Evolutionary conservation across 768 basidiomycete genomes (phyloP).

Genomic region (Phanerochaete sordida): DNA sequence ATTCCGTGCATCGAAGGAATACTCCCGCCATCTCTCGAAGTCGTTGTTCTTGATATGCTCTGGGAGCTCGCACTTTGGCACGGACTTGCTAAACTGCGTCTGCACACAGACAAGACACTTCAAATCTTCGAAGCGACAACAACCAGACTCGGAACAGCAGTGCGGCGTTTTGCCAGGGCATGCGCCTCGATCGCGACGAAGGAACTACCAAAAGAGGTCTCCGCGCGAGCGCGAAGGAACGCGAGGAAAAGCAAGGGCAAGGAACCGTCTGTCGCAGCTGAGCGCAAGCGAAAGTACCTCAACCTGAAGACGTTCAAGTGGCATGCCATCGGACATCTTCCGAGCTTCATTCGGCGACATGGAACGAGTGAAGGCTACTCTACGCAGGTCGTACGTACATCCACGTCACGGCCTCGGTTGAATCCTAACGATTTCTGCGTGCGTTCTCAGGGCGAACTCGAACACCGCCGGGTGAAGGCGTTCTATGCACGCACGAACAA

Average conservation of each 20-base stretch:
- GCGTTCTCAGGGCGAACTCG: slow-evolving; percentile 31
- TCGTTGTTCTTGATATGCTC: slow-evolving; percentile 29
- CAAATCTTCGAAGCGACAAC: slow-evolving; percentile 22
- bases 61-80: slow-evolving; percentile 36
- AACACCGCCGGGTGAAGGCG: slow-evolving; percentile 34
- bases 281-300: slow-evolving; percentile 1
- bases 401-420: background rate
- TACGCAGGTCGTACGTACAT: slow-evolving; percentile 24
- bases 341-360: slow-evolving; percentile 3
- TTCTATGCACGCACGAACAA: background rate
- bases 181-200: slow-evolving; percentile 25
- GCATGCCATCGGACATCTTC: slow-evolving; percentile 22
- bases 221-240: slow-evolving; percentile 14
- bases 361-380: slow-evolving; percentile 24
- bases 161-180: slow-evolving; percentile 29
- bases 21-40: slow-evolving; percentile 17
- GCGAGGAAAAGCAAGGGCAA: background rate
- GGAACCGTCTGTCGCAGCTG: background rate
- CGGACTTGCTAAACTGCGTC: slow-evolving; percentile 34
- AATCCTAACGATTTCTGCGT: background rate
- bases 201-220: slow-evolving; percentile 36
- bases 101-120: slow-evolving; percentile 35
- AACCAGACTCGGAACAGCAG: slow-evolving; percentile 22
- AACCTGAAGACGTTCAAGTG: slow-evolving; percentile 24
- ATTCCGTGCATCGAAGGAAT: slow-evolving; percentile 25